phyloP scores from a whole-genome alignment of 306 rosid species.

The Carpinus fangiana region DNA sequence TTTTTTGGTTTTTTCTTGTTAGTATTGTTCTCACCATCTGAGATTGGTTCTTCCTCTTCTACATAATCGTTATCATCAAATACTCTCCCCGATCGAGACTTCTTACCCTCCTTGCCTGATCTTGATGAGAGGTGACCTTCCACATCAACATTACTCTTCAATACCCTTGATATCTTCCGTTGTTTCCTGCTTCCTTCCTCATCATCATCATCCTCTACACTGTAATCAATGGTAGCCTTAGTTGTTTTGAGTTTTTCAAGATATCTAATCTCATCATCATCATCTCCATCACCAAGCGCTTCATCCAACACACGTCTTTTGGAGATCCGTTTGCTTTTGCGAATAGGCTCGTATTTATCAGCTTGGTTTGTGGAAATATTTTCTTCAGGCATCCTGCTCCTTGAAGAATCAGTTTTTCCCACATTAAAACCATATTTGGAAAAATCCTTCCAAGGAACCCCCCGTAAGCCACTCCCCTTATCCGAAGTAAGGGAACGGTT shows the following conservation, averaged over 20 bases:
- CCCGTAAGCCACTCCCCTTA: conserved; percentile 17
- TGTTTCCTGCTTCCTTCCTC: conserved; percentile 40
- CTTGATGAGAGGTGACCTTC: conserved; percentile 17
- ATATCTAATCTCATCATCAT: conserved; percentile 40
- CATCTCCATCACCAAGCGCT: conserved; percentile 30
- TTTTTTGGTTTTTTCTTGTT: conserved; percentile 39
- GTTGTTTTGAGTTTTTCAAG: conserved; percentile 38
- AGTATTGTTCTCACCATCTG: conserved; percentile 36
- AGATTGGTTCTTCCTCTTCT: conserved; percentile 33
- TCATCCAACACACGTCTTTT: conserved; percentile 31
- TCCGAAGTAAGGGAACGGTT: conserved; percentile 20
- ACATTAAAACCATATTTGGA: conserved; percentile 17
- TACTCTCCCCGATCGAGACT: conserved; percentile 26
- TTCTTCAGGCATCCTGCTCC: conserved; percentile 12
- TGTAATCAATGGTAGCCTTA: conserved; percentile 17
- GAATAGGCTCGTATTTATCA: conserved; percentile 25
- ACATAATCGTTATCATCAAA: conserved; percentile 32
- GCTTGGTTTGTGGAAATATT: conserved; percentile 4
- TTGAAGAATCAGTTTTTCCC: conserved; percentile 20
- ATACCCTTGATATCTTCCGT: conserved; percentile 33
- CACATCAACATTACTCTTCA: conserved; percentile 12
- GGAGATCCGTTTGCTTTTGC: conserved; percentile 44
- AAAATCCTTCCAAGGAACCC: conserved; percentile 15
- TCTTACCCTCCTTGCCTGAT: conserved; percentile 27
- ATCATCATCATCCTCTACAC: conserved; percentile 26